Conservation (phyloP, 2,329 filamentous ascomycete species). For the Pseudopyrenochaeta lycopersici region DNA sequence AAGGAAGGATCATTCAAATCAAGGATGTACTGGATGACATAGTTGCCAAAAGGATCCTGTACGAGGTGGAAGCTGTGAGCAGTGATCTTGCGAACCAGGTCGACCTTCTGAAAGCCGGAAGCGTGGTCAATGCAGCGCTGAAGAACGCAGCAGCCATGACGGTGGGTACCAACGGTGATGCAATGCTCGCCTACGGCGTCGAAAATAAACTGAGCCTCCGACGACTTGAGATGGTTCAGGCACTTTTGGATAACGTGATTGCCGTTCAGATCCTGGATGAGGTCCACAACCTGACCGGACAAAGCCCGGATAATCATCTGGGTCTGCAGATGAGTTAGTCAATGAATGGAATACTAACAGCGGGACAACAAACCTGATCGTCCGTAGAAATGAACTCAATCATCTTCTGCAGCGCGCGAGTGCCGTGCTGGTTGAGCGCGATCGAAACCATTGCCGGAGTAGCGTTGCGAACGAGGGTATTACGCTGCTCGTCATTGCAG, state of each 20-base stretch:
- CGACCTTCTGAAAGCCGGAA: constrained; percentile 85
- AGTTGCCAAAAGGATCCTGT: constrained; percentile 97
- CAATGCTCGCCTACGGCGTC: constrained; percentile 89
- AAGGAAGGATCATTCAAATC: constrained; percentile 88
- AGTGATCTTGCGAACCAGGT: constrained; percentile 87
- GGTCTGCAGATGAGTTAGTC: constrained; percentile 56
- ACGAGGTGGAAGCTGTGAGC: constrained; percentile 87
- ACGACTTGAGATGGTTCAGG: constrained; percentile 86
- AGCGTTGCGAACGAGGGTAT: constrained; percentile 88
- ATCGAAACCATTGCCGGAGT: constrained; percentile 88
- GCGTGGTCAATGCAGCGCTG: constrained; percentile 99
- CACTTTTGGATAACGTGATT: constrained; percentile 99
- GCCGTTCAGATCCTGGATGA: constrained; percentile 97
- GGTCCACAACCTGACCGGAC: constrained; percentile 82
- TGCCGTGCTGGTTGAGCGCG: constrained; percentile 96
- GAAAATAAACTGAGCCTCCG: constrained; percentile 95
- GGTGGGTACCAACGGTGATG: constrained; percentile 91
- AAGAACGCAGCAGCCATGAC: constrained; percentile 96
- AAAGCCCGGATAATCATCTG: constrained; percentile 88
- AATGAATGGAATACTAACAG: not conserved
- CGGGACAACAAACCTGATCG: constrained; percentile 65
- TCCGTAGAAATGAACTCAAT: constrained; percentile 93
- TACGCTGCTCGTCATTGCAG: constrained; percentile 94
- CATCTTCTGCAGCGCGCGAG: constrained; percentile 97
- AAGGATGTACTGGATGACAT: constrained; percentile 97